Evolutionary conservation across 257 asterid genomes (phyloP).

Genomic region (Linaria vulgaris): DNA sequence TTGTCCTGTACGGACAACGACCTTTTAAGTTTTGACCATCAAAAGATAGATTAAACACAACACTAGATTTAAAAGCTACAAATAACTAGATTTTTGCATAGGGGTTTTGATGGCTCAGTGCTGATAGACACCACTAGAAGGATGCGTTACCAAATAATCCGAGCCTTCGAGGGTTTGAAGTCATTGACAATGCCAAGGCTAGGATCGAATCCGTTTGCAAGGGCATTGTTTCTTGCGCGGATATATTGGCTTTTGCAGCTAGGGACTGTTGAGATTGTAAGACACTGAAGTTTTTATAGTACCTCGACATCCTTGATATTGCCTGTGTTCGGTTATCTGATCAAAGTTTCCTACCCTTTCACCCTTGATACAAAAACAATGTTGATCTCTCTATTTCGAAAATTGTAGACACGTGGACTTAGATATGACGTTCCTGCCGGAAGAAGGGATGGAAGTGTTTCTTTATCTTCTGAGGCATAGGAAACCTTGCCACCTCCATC

Average conservation of each 20-base stretch:
- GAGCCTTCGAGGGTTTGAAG: conserved; percentile 74
- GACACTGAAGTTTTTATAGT: background rate
- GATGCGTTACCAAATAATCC: conserved; percentile 70
- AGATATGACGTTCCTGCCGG: conserved; percentile 68
- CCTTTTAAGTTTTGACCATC: too few relatives aligned
- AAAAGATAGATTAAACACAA: too few relatives aligned
- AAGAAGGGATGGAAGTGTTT: conserved; percentile 76
- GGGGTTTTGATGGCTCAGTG: conserved; percentile 94
- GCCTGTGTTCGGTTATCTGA: conserved; percentile 1
- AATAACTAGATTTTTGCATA: conserved; percentile 12
- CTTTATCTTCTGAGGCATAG: conserved; percentile 45
- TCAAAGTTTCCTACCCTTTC: too few relatives aligned
- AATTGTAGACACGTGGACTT: conserved; percentile 55
- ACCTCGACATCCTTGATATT: background rate
- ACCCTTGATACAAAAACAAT: too few relatives aligned
- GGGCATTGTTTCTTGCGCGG: conserved; percentile 76
- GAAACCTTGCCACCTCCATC: conserved; percentile 58
- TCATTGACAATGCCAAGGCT: conserved; percentile 59
- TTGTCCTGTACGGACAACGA: too few relatives aligned
- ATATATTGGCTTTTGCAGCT: conserved; percentile 78
- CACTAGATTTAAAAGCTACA: too few relatives aligned
- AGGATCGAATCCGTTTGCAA: conserved; percentile 53
- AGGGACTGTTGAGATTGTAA: conserved; percentile 69
- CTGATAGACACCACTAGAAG: conserved; percentile 68
- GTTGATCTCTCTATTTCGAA: background rate